A percentile compares a stretch with the other conserved stretches of the same genome.
phyloP scores from a whole-genome alignment of 345 rosid genomes.

The Eucalyptus globulus region DNA sequence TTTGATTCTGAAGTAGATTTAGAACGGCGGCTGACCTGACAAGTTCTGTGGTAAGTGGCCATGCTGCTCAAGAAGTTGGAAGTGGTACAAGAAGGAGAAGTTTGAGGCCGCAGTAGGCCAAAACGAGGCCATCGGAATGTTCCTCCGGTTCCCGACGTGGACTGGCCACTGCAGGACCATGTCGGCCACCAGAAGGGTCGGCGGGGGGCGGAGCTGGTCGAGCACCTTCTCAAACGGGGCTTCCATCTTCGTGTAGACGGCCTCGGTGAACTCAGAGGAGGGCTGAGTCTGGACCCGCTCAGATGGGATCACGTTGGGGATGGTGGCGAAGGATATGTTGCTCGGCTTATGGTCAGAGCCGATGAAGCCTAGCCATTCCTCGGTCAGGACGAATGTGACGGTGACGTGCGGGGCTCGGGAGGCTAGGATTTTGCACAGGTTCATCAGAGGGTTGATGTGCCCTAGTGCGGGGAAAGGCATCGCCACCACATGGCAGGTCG shows the following conservation, averaged over 20 bases:
- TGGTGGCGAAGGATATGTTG: constrained; percentile 10
- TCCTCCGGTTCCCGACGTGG: not conserved
- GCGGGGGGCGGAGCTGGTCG: not conserved
- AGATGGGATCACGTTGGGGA: constrained; percentile 38
- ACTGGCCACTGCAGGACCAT: constrained; percentile 14
- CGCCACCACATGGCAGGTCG: constrained; percentile 2
- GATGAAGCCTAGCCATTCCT: not conserved
- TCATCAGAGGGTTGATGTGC: constrained; percentile 25
- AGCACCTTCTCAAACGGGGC: constrained; percentile 18
- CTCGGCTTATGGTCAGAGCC: constrained; percentile 6
- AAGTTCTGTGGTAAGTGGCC: constrained; percentile 1
- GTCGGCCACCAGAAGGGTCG: constrained; percentile 16
- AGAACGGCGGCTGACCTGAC: constrained; percentile 3
- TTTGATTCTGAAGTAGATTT: not conserved
- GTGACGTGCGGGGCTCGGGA: not conserved
- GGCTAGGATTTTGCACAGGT: constrained; percentile 13
- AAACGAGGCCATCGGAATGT: not conserved
- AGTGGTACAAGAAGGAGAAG: not conserved
- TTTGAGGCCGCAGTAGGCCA: not conserved
- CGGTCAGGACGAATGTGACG: constrained; percentile 5
- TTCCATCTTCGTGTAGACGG: constrained; percentile 22
- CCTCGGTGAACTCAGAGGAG: constrained; percentile 12
- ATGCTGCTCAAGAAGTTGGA: not conserved
- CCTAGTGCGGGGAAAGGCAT: constrained; percentile 17
- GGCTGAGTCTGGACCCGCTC: constrained; percentile 14